Conservation (phyloP, 805 yeast genomes). For the Sugiyamaella qingdaonensis region DNA sequence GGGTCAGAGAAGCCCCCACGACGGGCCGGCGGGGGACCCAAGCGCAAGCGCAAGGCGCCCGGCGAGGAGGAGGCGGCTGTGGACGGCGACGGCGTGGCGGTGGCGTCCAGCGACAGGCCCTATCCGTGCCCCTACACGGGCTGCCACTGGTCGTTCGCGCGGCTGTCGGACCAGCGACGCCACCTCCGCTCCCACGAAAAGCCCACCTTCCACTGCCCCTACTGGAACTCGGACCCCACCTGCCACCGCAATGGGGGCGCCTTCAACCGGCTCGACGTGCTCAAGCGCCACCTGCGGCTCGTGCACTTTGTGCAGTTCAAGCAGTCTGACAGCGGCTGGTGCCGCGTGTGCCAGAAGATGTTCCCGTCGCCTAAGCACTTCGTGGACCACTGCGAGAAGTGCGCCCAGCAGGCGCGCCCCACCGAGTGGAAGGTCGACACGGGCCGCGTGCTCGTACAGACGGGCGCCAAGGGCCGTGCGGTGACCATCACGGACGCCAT, state of each 20-base stretch:
- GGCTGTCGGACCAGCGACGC: constrained; percentile 65
- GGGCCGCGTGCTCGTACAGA: constrained; percentile 13
- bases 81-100: constrained; percentile 6
- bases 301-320: constrained; percentile 57
- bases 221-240: constrained; percentile 61
- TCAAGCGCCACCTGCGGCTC: constrained; percentile 64
- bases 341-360: constrained; percentile 57
- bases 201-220: constrained; percentile 70
- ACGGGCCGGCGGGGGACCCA: neutral
- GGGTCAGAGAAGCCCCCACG: neutral
- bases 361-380: constrained; percentile 54
- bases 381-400: constrained; percentile 59
- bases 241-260: constrained; percentile 77
- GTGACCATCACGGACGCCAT: constrained; percentile 16
- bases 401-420: constrained; percentile 43
- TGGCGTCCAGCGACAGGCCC: constrained; percentile 28
- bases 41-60: constrained; percentile 6
- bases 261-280: constrained; percentile 67
- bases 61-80: neutral
- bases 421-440: constrained; percentile 26
- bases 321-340: constrained; percentile 60
- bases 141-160: constrained; percentile 67
- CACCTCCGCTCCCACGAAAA: constrained; percentile 62
- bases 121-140: constrained; percentile 36
- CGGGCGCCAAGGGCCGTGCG: constrained; percentile 11